Evolutionary conservation across 257 asterid species (phyloP).

Genomic region (Penstemon barbatus): DNA sequence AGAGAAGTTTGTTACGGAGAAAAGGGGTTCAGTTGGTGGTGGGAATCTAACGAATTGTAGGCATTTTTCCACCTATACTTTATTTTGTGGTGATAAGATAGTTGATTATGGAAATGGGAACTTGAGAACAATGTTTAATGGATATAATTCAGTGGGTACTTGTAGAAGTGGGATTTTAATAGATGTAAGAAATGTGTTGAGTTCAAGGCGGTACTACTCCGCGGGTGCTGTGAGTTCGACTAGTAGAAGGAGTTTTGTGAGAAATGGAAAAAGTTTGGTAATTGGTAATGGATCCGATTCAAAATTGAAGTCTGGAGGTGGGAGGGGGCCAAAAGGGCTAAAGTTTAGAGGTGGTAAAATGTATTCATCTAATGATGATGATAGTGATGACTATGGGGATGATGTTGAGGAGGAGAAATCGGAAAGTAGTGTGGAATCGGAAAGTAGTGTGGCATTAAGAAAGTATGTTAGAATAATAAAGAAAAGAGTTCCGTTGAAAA

Average conservation of each 20-base stretch:
- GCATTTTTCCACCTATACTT: slow-evolving; percentile 46
- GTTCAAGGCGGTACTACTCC: slow-evolving; percentile 47
- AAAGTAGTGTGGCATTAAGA: slow-evolving; percentile 77
- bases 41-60: slow-evolving; percentile 35
- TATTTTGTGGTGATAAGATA: slow-evolving; percentile 26
- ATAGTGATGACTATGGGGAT: slow-evolving; percentile 35
- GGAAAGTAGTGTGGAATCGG: slow-evolving; percentile 15
- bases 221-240: slow-evolving; percentile 30
- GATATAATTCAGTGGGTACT: slow-evolving; percentile 25
- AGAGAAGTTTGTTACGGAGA: slow-evolving; percentile 39
- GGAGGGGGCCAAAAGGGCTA: slow-evolving; percentile 48
- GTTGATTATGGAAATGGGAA: slow-evolving; percentile 27
- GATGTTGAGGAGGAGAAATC: slow-evolving; percentile 38
- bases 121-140: slow-evolving; percentile 24
- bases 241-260: slow-evolving; percentile 34
- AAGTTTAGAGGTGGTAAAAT: slow-evolving; percentile 44
- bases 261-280: slow-evolving; percentile 36
- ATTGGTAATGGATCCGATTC: slow-evolving; percentile 32
- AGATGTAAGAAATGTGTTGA: slow-evolving; percentile 29
- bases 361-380: slow-evolving; percentile 52
- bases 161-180: slow-evolving; percentile 30
- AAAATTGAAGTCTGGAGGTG: slow-evolving; percentile 28
- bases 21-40: slow-evolving; percentile 20
- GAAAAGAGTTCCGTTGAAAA: slow-evolving; percentile 66
- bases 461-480: slow-evolving; percentile 61